Conservation (phyloP, 441 rosid genomes). For the Gossypium trilobum region DNA sequence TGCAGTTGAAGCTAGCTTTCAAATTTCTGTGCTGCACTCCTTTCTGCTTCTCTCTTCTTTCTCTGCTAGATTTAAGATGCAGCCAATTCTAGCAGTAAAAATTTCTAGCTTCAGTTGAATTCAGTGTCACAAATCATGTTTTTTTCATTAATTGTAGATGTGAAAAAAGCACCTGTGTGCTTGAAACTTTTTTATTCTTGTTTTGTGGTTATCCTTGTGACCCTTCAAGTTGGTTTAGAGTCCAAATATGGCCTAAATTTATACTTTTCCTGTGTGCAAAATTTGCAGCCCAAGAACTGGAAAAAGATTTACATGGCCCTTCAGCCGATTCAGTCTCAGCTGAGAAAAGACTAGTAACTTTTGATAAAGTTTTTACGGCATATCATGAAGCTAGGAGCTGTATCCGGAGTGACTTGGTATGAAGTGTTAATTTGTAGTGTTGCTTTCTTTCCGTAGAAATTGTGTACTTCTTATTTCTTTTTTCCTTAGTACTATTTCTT, state of each 20-base stretch:
- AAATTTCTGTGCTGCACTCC: background rate
- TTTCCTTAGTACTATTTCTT: background rate
- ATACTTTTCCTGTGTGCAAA: slow-evolving; percentile 20
- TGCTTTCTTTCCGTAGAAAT: slow-evolving; percentile 4
- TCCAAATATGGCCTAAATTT: slow-evolving; percentile 10
- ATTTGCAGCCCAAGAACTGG: slow-evolving; percentile 85
- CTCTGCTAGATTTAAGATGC: background rate
- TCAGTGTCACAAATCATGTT: background rate
- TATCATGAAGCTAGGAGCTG: slow-evolving; percentile 88
- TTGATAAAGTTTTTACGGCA: slow-evolving; percentile 80
- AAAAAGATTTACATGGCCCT: slow-evolving; percentile 83
- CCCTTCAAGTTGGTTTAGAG: background rate
- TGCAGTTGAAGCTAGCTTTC: background rate
- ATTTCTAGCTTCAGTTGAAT: background rate
- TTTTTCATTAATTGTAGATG: background rate
- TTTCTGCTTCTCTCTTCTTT: background rate
- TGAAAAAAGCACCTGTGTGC: slow-evolving; percentile 3
- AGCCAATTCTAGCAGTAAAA: background rate
- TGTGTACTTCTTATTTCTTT: background rate
- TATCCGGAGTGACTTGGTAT: slow-evolving; percentile 88
- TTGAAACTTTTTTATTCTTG: background rate
- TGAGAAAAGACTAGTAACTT: slow-evolving; percentile 66
- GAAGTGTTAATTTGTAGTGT: slow-evolving; percentile 9
- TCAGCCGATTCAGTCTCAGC: slow-evolving; percentile 57
- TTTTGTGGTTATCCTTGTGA: background rate